Conservation (phyloP, 2,329 filamentous ascomycete species). For the Ciborinia camelliae region DNA sequence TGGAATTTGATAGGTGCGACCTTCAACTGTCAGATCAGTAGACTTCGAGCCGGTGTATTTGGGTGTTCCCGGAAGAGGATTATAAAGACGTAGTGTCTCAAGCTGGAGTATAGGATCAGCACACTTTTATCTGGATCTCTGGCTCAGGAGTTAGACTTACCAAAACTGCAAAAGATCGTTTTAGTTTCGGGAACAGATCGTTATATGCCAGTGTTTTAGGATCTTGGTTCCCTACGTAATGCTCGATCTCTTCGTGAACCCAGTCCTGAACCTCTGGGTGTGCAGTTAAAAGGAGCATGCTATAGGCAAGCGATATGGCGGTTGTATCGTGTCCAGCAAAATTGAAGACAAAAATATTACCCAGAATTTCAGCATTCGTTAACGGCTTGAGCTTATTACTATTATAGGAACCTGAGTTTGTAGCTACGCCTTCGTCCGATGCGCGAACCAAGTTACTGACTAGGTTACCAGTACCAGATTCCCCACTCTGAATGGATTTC, state of each 20-base stretch:
- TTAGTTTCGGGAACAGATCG: slow-evolving; percentile 41
- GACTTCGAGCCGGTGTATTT: slow-evolving; percentile 41
- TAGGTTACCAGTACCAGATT: not conserved
- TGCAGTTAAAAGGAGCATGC: slow-evolving; percentile 26
- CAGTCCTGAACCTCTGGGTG: slow-evolving; percentile 19
- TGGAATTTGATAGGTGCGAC: slow-evolving; percentile 20
- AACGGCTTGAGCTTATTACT: slow-evolving; percentile 24
- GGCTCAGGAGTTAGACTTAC: slow-evolving; percentile 8
- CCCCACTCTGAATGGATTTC: not conserved
- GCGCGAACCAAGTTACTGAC: slow-evolving; percentile 27
- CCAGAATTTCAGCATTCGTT: slow-evolving; percentile 36
- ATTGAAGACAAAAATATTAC: slow-evolving; percentile 34
- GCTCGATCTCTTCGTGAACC: slow-evolving; percentile 22
- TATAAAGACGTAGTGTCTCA: slow-evolving; percentile 51
- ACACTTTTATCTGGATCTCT: not conserved
- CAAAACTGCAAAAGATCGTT: slow-evolving; percentile 40
- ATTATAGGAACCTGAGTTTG: slow-evolving; percentile 21
- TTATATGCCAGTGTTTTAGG: slow-evolving; percentile 38
- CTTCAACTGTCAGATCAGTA: slow-evolving; percentile 15
- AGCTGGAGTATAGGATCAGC: slow-evolving; percentile 24
- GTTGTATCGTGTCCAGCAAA: slow-evolving; percentile 36
- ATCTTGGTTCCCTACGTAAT: slow-evolving; percentile 25
- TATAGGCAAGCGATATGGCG: slow-evolving; percentile 30
- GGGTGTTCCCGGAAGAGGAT: slow-evolving; percentile 52
- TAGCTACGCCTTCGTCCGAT: slow-evolving; percentile 20